phyloP scores from a whole-genome alignment of 208 protist genomes.

The Wallacemonas sp. region DNA sequence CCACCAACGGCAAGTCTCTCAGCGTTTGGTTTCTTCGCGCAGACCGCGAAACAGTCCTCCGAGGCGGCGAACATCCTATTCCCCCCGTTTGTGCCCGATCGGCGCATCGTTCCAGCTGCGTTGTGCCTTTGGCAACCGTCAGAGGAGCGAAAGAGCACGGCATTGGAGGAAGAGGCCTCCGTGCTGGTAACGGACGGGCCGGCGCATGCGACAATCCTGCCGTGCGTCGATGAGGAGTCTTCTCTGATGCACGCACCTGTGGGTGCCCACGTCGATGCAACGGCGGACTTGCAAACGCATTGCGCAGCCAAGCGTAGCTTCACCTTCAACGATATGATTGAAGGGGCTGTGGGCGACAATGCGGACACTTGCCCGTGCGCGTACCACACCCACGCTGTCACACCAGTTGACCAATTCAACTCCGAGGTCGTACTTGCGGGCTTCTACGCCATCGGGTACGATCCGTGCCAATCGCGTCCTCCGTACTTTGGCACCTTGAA shows the following conservation, averaged over 20 bases:
- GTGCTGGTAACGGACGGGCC: constrained; percentile 13
- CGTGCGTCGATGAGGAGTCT: constrained; percentile 37
- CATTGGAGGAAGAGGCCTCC: constrained; percentile 23
- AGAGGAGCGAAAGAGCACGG: constrained; percentile 16
- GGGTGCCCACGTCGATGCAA: constrained; percentile 17
- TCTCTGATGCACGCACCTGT: constrained; percentile 61
- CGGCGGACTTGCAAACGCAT: not conserved
- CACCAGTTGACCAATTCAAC: constrained; percentile 43
- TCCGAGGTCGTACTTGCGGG: constrained; percentile 72
- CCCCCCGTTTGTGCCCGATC: constrained; percentile 78
- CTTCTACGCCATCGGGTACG: constrained; percentile 85
- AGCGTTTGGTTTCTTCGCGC: constrained; percentile 66
- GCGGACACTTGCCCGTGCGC: constrained; percentile 25
- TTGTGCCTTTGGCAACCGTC: constrained; percentile 63
- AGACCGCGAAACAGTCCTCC: constrained; percentile 27
- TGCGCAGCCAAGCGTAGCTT: not conserved
- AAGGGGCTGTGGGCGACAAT: constrained; percentile 18
- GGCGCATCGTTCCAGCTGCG: constrained; percentile 57
- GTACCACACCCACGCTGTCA: constrained; percentile 53
- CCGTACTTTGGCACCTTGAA: constrained; percentile 89
- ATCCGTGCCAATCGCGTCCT: constrained; percentile 82
- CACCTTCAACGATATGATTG: constrained; percentile 54
- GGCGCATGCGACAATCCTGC: not conserved
- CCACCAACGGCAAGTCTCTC: constrained; percentile 36
- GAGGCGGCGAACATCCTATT: constrained; percentile 55